Evolutionary conservation across 1,139 yeast species (phyloP), one percentile per base, ranked within the genome.

Genomic region (Kodamaea sp.): DNA sequence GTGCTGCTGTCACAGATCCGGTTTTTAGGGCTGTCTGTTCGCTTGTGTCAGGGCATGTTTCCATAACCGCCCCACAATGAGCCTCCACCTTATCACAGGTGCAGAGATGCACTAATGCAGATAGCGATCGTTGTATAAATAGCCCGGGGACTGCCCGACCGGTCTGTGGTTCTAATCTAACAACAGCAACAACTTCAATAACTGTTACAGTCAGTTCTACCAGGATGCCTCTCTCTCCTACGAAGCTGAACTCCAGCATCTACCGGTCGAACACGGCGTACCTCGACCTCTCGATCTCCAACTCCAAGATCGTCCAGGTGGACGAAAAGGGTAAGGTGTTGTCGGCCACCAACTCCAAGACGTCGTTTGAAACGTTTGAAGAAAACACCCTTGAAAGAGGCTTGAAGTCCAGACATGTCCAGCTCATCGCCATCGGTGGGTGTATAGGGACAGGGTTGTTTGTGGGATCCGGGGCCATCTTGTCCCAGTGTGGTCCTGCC

Each of bases 401-500:
- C 4, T 50, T 66, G 32, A 63, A 63, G 46, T 50, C 65, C 19
- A 56, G 72, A 46, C 70, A 64, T 38, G 64, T 63, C 16, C 66
- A 59, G 39, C 56, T 66, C 39, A 55, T 66, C 32, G 70, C 69
- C 12, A 49, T 65, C 28, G 70, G 70, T 32, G 71, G 70, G 29
- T 62, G 66, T 40, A 64, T 65, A 32, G 71, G 72, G 35, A 66
- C 72, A 2, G 73, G 72, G 31, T 51, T 67, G 28, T 66, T 67
- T 42, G 59, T 76, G 32, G 78, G 79, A 31, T 60, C 76, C 5
- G 79, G 80, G 33, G 55, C 69, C 9, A 66, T 72, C 3, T 55
- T 77, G 25, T 49, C 66, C 8, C 46, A 50, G 10, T 65, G 72
- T 51, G 83, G 82, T 9, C 81, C 82, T 1, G 80, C 72, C 1